Evolutionary conservation across 305 asterid species (phyloP), one percentile per base, ranked within the genome.

Genomic region (Caryopteris hybrid): DNA sequence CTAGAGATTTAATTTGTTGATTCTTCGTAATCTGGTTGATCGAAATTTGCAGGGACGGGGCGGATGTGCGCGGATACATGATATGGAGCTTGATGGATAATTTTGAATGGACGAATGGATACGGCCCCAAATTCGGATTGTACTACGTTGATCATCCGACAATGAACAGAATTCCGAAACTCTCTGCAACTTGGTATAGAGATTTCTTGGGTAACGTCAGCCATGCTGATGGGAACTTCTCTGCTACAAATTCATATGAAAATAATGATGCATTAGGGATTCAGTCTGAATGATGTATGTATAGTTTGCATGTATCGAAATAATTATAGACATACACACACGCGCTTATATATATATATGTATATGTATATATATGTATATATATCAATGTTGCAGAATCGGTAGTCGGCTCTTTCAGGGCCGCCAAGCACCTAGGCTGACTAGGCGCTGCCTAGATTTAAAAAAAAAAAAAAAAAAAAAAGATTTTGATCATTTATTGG

Each of bases 81-180:
- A 62, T 88, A 36, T 90, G 97, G 97, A 82, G 87, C 41, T 79
- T 87, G 84, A 68, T 86, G 85, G 95, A 90, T 73, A 73, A 83
- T 55, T 88, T 90, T 36, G 97, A 90, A 48, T 90, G 96, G 96
- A 2, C 51, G 0, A 64, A 23, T 18, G 97, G 96, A 38, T 88
- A 77, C 18, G 57, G 3, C 5, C 13, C 50, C 2, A 85, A 81
- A 56, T 83, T 86, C 6, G 96, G 96, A 52, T 17, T 90, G 8
- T 76, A 83, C 65, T 68, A 61, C 8, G 74, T 86, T 10, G 74
- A 85, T 33, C 85, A 52, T 5, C 48, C 13, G 4, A 79, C 86
- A 1, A 54, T 86, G 64, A 54, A 82, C 51, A 76, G 95, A 66
- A 62, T 76, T 60, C 91, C 92, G 1, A 84, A 86, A 72, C 76